phyloP scores from a whole-genome alignment of 345 rosid species.

The Pistacia vera region DNA sequence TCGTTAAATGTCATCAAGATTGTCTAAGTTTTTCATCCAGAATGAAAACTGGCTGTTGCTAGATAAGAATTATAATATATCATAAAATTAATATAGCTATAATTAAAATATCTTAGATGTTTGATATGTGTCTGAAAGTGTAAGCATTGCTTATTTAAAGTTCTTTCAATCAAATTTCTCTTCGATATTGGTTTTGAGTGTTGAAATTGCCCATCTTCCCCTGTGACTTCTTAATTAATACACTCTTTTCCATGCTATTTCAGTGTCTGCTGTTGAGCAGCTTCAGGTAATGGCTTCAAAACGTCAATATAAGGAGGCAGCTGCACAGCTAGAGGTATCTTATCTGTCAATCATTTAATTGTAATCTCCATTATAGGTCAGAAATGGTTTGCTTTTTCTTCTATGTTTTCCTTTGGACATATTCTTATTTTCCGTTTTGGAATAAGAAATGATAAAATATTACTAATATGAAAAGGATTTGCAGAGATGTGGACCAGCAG shows the following conservation, averaged over 20 bases:
- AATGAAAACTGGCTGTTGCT: not conserved
- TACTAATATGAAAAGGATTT: not conserved
- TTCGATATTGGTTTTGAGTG: not conserved
- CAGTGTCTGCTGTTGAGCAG: constrained; percentile 99
- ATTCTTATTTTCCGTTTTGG: not conserved
- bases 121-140: not conserved
- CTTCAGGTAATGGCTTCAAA: constrained; percentile 99
- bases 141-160: not conserved
- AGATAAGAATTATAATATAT: not conserved
- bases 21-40: not conserved
- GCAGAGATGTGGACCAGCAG: not conserved
- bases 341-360: constrained; percentile 9
- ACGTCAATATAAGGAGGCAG: constrained; percentile 94
- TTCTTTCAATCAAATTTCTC: not conserved
- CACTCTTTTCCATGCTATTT: constrained; percentile 28
- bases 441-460: too few species aligned
- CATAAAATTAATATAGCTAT: not conserved
- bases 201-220: constrained; percentile 1
- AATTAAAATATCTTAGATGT: not conserved
- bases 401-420: not conserved
- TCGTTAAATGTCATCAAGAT: constrained; percentile 3
- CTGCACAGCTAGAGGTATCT: constrained; percentile 96
- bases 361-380: not conserved
- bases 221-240: constrained; percentile 16
- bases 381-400: not conserved